Base-by-base conservation (phyloP, 169 alveolate species). In the Plasmodium berghei region DNA sequence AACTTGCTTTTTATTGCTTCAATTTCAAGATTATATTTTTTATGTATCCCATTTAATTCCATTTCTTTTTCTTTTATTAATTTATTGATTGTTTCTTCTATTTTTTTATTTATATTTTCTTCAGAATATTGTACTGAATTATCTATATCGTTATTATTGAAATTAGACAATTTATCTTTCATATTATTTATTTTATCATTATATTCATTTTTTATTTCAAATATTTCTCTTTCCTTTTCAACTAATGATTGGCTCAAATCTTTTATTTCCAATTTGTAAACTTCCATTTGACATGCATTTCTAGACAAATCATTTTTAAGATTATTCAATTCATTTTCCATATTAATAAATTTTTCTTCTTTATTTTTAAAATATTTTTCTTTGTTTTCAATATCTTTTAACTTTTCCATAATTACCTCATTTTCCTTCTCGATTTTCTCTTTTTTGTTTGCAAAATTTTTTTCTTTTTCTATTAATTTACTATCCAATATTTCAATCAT, bases 171-270 rank as follows among this genome's bases (percentile, higher is more conserved):
- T 28, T 75, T 54, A 10, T 42, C 63, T 48, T 54, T 67, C 59
- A 80, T 52, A 5, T 9, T 24, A 59, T 24, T 42, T 10, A 80
- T 67, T 80, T 64, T 83, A 14, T 59, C 72, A 14, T 67, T 34
- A 63, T 66, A 55, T 5, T 28, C 24, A 9, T 67, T 80, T 80
- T 56, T 55, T 67, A 80, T 34, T 22, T 80, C 83, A 48, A 54
- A 42, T 66, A 80, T 42, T 66, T 80, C 90, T 48, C 42, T 80
- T 59, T 80, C 90, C 24, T 80, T 80, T 70, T 80, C 80, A 26
- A 48, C 72, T 18, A 80, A 52, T 16, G 70, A 40, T 16, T 59
- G 66, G 14, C 66, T 80, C 28, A 80, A 56, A 67, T 80, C 66
- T 42, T 64, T 66, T 66, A 80, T 80, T 34, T 80, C 90, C 6